phyloP scores from a whole-genome alignment of 2,329 filamentous ascomycete genomes.

The Aureobasidium mangrovei region DNA sequence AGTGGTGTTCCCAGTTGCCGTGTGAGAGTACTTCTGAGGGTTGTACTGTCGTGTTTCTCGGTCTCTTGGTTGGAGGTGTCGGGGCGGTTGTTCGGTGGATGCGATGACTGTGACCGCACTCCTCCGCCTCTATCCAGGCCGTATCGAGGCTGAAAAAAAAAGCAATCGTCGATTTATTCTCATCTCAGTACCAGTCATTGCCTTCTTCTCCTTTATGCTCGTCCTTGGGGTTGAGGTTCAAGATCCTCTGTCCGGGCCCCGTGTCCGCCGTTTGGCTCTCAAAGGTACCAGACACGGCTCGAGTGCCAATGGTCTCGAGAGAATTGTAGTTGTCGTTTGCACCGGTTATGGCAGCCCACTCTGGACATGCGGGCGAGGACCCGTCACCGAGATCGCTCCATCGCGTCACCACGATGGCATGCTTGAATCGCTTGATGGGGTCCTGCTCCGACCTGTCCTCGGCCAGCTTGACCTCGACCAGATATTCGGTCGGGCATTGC shows the following conservation, averaged over 20 bases:
- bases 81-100: too few relatives aligned
- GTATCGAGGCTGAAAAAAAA: too few relatives aligned
- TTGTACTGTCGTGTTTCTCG: too few relatives aligned
- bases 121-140: too few relatives aligned
- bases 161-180: too few relatives aligned
- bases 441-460: conserved; percentile 42
- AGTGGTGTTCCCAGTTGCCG: too few relatives aligned
- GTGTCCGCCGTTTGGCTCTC: conserved; percentile 46
- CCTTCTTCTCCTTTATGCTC: conserved; percentile 47
- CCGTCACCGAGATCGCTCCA: conserved; percentile 55
- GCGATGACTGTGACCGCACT: too few relatives aligned
- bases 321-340: conserved; percentile 41
- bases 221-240: conserved; percentile 50
- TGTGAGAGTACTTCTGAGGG: too few relatives aligned
- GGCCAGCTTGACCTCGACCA: conserved; percentile 50
- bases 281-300: conserved; percentile 51
- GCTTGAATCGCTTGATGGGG: conserved; percentile 43
- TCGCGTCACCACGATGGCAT: conserved; percentile 51
- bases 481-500: conserved; percentile 53
- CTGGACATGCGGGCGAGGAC: conserved; percentile 38
- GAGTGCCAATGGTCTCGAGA: conserved; percentile 43
- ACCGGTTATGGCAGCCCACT: conserved; percentile 51
- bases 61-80: too few relatives aligned
- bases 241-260: conserved; percentile 45
- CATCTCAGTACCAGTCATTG: conserved; percentile 48